These are phyloP conservation scores for Ophidiomyces ophidiicola DNA, from an alignment of 2,329 filamentous ascomycete species.

Conservation along the genomic window DNA sequence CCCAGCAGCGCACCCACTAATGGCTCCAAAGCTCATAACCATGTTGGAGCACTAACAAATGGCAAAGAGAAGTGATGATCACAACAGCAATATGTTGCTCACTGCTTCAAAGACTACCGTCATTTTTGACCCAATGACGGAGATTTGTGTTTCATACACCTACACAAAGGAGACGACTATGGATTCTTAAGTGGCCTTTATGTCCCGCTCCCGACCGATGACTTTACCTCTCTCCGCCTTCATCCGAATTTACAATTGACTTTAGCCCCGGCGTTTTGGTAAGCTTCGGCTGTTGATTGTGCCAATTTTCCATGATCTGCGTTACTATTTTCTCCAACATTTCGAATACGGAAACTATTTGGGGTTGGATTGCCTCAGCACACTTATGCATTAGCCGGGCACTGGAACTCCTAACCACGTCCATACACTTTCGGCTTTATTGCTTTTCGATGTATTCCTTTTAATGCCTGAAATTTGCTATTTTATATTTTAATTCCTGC, in stretches of 20 bases:
- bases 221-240: background rate
- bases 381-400: too few species aligned
- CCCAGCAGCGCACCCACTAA: background rate
- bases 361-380: too few species aligned
- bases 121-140: too few species aligned
- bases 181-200: background rate
- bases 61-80: conserved; percentile 2
- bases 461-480: too few species aligned
- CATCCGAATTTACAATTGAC: background rate
- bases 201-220: background rate
- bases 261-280: conserved; percentile 9
- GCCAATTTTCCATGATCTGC: background rate
- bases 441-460: too few species aligned
- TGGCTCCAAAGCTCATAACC: background rate
- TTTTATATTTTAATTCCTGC: too few species aligned
- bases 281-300: background rate
- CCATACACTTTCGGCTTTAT: too few species aligned
- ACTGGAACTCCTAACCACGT: too few species aligned
- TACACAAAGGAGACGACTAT: too few species aligned
- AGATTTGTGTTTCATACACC: too few species aligned
- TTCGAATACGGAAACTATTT: background rate
- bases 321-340: background rate
- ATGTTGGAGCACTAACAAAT: background rate
- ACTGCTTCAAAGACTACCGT: background rate
- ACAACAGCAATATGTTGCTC: background rate